These are phyloP conservation scores for Allomyces arbusculus DNA, from an alignment of 192 early-diverging fungal species.

Conservation along the genomic window DNA sequence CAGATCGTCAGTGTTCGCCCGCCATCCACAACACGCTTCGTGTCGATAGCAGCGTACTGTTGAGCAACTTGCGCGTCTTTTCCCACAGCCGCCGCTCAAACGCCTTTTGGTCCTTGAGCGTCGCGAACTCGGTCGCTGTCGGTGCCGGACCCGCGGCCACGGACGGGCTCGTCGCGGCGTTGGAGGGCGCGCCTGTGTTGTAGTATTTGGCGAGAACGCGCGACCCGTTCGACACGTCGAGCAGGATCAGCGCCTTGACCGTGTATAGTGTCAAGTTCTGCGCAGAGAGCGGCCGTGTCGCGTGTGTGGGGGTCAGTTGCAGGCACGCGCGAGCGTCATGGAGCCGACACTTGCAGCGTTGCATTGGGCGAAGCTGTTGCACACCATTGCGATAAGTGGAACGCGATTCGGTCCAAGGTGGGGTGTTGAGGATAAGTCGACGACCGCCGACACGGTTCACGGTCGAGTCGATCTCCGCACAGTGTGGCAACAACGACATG, in stretches of 20 bases:
- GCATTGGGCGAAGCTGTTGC: too few relatives aligned
- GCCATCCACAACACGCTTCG: not conserved
- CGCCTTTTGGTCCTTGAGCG: slow-evolving; percentile 61
- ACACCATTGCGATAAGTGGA: too few relatives aligned
- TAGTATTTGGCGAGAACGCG: slow-evolving; percentile 90
- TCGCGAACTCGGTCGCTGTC: slow-evolving; percentile 17
- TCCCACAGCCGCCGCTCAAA: slow-evolving; percentile 84
- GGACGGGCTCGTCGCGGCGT: slow-evolving; percentile 1
- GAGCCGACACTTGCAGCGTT: too few relatives aligned
- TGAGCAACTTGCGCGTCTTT: slow-evolving; percentile 52
- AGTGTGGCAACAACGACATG: too few relatives aligned
- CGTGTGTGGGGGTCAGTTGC: too few relatives aligned
- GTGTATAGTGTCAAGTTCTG: slow-evolving; percentile 64
- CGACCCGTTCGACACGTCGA: slow-evolving; percentile 74
- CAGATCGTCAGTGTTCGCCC: not conserved
- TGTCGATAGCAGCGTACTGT: not conserved
- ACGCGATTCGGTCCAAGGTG: too few relatives aligned
- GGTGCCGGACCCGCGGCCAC: not conserved
- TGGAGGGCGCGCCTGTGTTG: slow-evolving; percentile 12
- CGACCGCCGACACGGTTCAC: too few relatives aligned
- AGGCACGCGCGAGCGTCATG: too few relatives aligned
- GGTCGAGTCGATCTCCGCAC: too few relatives aligned
- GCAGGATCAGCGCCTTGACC: slow-evolving; percentile 66
- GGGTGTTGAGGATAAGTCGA: too few relatives aligned
- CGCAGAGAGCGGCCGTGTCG: not conserved